Evolutionary conservation across 305 asterid genomes (phyloP).

Genomic region (Petunia hybrid): DNA sequence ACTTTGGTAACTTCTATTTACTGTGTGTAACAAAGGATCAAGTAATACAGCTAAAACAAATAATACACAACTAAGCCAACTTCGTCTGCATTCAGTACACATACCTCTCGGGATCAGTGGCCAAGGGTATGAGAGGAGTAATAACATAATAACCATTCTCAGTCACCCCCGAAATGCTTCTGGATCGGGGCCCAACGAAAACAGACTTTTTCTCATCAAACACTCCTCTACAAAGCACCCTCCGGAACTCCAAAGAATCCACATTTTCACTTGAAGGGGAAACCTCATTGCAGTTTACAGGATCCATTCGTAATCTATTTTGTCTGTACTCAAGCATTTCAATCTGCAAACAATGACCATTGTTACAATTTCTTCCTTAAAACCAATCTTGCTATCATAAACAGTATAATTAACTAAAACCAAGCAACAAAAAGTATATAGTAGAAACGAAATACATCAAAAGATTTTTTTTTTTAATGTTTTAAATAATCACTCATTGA

Average conservation of each 20-base stretch:
- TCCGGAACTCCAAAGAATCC: constrained; percentile 77
- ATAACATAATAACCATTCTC: constrained; percentile 90
- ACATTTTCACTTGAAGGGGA: constrained; percentile 47
- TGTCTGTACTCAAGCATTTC: constrained; percentile 74
- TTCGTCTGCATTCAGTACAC: neutral
- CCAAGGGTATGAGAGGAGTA: constrained; percentile 78
- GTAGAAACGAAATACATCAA: neutral
- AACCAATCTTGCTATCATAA: neutral
- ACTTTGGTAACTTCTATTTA: neutral
- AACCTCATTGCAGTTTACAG: constrained; percentile 63
- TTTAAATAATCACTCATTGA: no score
- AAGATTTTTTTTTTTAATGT: neutral
- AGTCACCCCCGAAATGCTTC: constrained; percentile 96
- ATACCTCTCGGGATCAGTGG: constrained; percentile 70
- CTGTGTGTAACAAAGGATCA: neutral
- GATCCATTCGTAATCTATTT: constrained; percentile 68
- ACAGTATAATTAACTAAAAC: neutral
- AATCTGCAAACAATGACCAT: constrained; percentile 50
- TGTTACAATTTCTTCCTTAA: neutral
- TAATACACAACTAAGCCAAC: neutral
- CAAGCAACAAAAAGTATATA: constrained; percentile 6
- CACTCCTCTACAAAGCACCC: constrained; percentile 75
- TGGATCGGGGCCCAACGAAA: constrained; percentile 88
- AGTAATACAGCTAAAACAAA: neutral
- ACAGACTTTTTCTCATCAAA: constrained; percentile 80